Evolutionary conservation across 1,139 yeast genomes (phyloP).

Genomic region (Suhomyces ambrosiae): DNA sequence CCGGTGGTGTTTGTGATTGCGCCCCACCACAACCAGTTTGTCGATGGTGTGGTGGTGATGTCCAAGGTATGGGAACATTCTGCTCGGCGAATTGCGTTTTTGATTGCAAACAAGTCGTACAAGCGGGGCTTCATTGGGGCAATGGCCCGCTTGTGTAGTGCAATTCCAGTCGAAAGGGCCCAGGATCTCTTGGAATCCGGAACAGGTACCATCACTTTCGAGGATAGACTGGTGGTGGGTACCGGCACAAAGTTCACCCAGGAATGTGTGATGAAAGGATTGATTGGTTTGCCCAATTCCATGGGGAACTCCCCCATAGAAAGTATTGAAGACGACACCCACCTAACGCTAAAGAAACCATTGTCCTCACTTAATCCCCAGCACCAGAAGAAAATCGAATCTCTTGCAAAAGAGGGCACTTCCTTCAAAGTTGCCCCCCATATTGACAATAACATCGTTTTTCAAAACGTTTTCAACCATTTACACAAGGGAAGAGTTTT

Average conservation of each 20-base stretch:
- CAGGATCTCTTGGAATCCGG: conserved; percentile 60
- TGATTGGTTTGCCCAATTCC: conserved; percentile 62
- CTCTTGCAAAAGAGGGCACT: conserved; percentile 49
- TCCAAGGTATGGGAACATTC: conserved; percentile 36
- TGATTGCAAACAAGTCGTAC: conserved; percentile 25
- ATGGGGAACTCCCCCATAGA: conserved; percentile 61
- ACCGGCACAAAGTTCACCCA: conserved; percentile 50
- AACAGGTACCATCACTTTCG: conserved; percentile 48
- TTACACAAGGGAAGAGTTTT: conserved; percentile 58
- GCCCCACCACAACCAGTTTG: conserved; percentile 50
- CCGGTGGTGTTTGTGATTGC: conserved; percentile 49
- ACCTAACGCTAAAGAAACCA: conserved; percentile 51
- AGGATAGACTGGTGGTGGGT: conserved; percentile 49
- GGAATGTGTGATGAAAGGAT: conserved; percentile 52
- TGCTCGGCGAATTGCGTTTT: conserved; percentile 36
- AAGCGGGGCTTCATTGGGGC: conserved; percentile 44
- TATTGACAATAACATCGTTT: conserved; percentile 61
- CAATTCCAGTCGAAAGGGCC: conserved; percentile 74
- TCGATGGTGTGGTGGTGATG: conserved; percentile 47
- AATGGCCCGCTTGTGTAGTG: conserved; percentile 57
- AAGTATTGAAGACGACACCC: conserved; percentile 54
- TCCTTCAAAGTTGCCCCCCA: conserved; percentile 60
- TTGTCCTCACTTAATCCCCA: conserved; percentile 35
- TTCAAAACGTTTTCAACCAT: conserved; percentile 64
- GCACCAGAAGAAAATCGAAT: conserved; percentile 29